Base-by-base conservation (phyloP, 352 stramenopile genomes). In the Halophytophthora polymorphica region DNA sequence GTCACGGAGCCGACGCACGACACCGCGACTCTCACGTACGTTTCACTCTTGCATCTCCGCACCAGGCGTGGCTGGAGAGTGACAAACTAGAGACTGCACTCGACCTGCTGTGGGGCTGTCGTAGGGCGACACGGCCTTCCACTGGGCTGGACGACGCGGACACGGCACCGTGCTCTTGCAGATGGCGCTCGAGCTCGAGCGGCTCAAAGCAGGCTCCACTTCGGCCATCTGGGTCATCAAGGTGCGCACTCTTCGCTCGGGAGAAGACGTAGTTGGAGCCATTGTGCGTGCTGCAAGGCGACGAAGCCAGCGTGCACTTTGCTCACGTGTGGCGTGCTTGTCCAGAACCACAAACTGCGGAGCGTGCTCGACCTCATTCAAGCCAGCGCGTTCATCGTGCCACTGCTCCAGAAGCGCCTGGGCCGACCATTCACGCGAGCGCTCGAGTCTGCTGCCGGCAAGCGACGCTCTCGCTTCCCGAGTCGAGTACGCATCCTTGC, bases 71-170 rank as follows among this genome's bases (percentile, higher is more conserved):
- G 25, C 25, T 10, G 25, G 25, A 31, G 8, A 8, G 4, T 31
- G 25, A 31, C 25, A 31, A 4, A 31, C 25, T n/a, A n/a, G n/a
- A n/a, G n/a, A n/a, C n/a, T 45, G 33, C 15, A 49, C n/a, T 39
- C 29, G 21, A 29, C 17, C 6, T 50, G 18, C 22, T 15, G 19
- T 33, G 12, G 22, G 8, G 2, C 4, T 31, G 28, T 42, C 23
- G 12, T 50, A 83, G 76, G 81, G 81, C 1, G 81, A 92, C 57
- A 88, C 81, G 6, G 61, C 74, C 8, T 81, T 92, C 12, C 81
- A 92, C 47, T 90, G 76, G 76, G 78, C 74, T 11, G 81, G 65
- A 0, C 64, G 81, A 15, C 67, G 79, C 25, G 56, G 58, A 1
- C 78, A 81, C 33, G 74, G 77, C 6, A 65, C 58, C 6, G 55